phyloP scores from a whole-genome alignment of 768 basidiomycete genomes.

The Leccinellum luteum region DNA sequence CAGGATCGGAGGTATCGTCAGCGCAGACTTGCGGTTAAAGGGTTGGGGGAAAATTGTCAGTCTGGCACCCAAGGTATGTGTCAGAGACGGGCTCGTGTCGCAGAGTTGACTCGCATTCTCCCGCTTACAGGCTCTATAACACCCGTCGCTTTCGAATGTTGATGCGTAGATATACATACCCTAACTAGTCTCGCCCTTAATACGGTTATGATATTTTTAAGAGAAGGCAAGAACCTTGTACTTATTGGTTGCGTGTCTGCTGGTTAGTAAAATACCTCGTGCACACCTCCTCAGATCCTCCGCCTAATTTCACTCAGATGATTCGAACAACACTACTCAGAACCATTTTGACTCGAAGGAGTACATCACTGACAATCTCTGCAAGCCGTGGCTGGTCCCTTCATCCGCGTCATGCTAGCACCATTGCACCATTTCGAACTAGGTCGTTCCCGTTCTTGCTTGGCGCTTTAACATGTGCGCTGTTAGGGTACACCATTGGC shows the following conservation, averaged over 20 bases:
- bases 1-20: constrained; percentile 91
- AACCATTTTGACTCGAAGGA: neutral
- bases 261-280: neutral
- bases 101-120: neutral
- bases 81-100: neutral
- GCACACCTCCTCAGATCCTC: neutral
- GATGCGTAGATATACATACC: constrained; percentile 18
- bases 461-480: constrained; percentile 16
- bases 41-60: constrained; percentile 95
- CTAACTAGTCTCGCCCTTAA: neutral
- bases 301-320: constrained; percentile 4
- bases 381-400: neutral
- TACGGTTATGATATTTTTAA: neutral
- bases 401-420: constrained; percentile 9
- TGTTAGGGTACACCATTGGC: constrained; percentile 24
- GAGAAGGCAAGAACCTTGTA: neutral
- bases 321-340: constrained; percentile 10
- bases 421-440: neutral
- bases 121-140: constrained; percentile 17
- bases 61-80: constrained; percentile 80
- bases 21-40: constrained; percentile 83
- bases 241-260: neutral
- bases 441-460: constrained; percentile 7
- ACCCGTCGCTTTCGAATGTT: neutral
- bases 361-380: neutral